phyloP scores from a whole-genome alignment of 257 asterid genomes.

The Osmanthus fragrans region DNA sequence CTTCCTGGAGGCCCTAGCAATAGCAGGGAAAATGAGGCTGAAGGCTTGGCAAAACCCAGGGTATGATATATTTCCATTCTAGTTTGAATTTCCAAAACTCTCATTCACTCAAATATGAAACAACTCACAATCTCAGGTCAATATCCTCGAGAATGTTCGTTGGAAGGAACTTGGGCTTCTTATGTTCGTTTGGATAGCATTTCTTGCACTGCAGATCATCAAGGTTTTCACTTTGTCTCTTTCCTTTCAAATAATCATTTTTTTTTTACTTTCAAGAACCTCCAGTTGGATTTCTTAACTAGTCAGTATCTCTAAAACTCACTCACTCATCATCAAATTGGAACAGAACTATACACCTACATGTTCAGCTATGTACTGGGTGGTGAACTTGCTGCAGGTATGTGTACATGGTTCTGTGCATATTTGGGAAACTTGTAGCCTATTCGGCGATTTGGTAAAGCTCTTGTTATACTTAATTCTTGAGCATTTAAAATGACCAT shows the following conservation, averaged over 20 bases:
- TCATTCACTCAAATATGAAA: conserved; percentile 10
- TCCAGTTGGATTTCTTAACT: neutral
- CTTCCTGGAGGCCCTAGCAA: conserved; percentile 72
- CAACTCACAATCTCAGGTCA: conserved; percentile 49
- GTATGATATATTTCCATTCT: conserved; percentile 38
- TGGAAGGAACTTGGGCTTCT: conserved; percentile 96
- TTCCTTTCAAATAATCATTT: neutral
- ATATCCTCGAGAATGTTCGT: conserved; percentile 72
- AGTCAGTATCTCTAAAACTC: neutral
- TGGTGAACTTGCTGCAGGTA: conserved; percentile 92
- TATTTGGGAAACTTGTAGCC: neutral
- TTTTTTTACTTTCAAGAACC: neutral
- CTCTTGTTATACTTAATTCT: neutral
- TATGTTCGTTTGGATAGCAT: conserved; percentile 74
- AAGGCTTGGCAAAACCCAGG: conserved; percentile 44
- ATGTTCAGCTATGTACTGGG: conserved; percentile 78
- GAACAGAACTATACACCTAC: conserved; percentile 59
- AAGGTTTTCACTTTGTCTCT: conserved; percentile 50
- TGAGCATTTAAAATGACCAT: neutral
- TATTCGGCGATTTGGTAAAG: no score
- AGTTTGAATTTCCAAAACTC: conserved; percentile 3
- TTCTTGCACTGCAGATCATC: conserved; percentile 68
- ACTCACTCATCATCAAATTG: conserved; percentile 28
- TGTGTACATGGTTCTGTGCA: neutral
- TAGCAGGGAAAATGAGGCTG: conserved; percentile 26